phyloP scores from a whole-genome alignment of 2,329 filamentous ascomycete species.

The Talaromyces amestolkiae region DNA sequence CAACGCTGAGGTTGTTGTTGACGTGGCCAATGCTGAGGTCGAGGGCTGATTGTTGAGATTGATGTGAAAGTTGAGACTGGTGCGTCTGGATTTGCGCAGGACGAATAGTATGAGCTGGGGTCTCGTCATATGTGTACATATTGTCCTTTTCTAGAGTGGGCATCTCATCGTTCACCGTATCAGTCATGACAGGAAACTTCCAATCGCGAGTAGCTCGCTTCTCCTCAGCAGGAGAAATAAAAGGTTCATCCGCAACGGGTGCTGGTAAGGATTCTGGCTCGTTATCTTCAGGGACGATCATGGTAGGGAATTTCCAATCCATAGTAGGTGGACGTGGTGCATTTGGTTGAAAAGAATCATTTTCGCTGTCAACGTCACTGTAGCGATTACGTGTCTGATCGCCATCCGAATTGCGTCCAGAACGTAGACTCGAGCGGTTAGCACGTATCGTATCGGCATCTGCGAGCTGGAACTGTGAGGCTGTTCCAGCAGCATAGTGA shows the following conservation, averaged over 20 bases:
- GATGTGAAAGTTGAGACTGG: slow-evolving; percentile 7
- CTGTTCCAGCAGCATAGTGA: slow-evolving; percentile 53
- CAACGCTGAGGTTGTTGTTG: slow-evolving; percentile 25
- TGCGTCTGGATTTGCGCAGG: slow-evolving; percentile 24
- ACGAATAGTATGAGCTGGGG: slow-evolving; percentile 34
- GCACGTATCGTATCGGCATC: slow-evolving; percentile 57
- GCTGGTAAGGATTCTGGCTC: slow-evolving; percentile 21
- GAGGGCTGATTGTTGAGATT: slow-evolving; percentile 20
- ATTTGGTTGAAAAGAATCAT: slow-evolving; percentile 26
- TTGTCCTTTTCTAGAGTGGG: neutral
- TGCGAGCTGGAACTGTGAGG: slow-evolving; percentile 51
- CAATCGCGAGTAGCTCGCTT: slow-evolving; percentile 51
- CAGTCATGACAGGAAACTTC: slow-evolving; percentile 51
- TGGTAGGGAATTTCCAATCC: slow-evolving; percentile 47
- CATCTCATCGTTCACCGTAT: slow-evolving; percentile 20
- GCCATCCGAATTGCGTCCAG: slow-evolving; percentile 39
- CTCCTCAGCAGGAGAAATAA: slow-evolving; percentile 18
- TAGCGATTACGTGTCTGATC: slow-evolving; percentile 32
- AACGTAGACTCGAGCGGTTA: slow-evolving; percentile 51
- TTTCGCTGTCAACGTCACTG: slow-evolving; percentile 25
- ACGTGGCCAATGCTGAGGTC: slow-evolving; percentile 22
- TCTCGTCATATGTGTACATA: slow-evolving; percentile 17
- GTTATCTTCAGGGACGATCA: slow-evolving; percentile 28
- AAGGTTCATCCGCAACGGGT: neutral
- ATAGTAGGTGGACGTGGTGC: slow-evolving; percentile 46